Evolutionary conservation across 129 eudicot species (phyloP), one percentile per base, ranked within the genome.

Genomic region (Scalesia atractyloides): DNA sequence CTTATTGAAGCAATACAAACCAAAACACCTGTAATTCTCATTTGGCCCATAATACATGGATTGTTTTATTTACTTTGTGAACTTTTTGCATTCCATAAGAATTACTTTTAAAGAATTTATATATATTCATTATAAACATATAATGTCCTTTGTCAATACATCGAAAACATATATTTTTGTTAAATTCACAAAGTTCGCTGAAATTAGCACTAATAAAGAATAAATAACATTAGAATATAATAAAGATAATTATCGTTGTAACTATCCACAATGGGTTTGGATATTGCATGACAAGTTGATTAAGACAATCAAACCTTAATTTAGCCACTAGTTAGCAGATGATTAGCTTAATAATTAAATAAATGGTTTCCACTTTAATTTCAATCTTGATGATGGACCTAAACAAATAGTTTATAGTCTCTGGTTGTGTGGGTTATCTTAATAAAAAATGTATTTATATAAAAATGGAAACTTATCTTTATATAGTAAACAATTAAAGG

Each of bases 261-360:
- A 51, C 19, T 34, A 51, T 69, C 73, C 34, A 54, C 61, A 69
- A 69, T 47, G 33, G 46, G 62, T 34, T 63, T 69, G 63, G 73
- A 69, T 51, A 33, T 51, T 51, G 63, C 17, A 50, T 33, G 63
- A 11, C 22, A 69, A 33, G 69, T 69, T 69, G 73, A 69, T 34
- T 52, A 69, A 50, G 33, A 69, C 37, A 43, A 37, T 5, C 0
- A 8, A 8, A 37, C 7, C 43, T 34, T 69, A 51, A 16, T 33
- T 51, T 9, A 13, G 52, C 0, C 63, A 16, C 62, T 50, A 5
- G 37, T 33, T 33, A 57, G 20, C 63, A 57, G n/a, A 57, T 70
- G 19, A 54, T 51, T 50, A n/a, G 30, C 61, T 30, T 68, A 69
- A 50, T 20, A 2, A 30, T 1, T 33, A 33, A 61, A 61, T 9